phyloP scores from a whole-genome alignment of 2,329 filamentous ascomycete species.

The Ceratocystis papillata region DNA sequence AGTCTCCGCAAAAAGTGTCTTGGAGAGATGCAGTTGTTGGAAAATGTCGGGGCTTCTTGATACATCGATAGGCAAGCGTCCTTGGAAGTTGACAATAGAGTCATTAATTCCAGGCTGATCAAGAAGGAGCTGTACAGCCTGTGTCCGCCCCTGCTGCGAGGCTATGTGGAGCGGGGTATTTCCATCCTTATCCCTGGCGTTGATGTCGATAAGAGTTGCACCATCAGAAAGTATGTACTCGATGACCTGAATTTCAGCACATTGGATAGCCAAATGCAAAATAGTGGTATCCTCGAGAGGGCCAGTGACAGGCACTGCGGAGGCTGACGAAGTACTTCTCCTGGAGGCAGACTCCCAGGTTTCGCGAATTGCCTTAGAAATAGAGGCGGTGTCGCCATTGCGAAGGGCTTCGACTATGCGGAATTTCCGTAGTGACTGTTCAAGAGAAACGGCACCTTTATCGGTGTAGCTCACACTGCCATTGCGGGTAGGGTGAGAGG shows the following conservation, averaged over 20 bases:
- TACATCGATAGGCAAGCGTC: conserved; percentile 76
- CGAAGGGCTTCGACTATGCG: conserved; percentile 85
- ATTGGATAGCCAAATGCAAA: conserved; percentile 88
- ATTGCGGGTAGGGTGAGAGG: conserved; percentile 25
- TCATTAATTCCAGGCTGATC: conserved; percentile 81
- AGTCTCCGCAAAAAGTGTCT: conserved; percentile 78
- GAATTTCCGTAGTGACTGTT: conserved; percentile 91
- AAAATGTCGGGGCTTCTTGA: conserved; percentile 91
- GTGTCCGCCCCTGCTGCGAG: conserved; percentile 65
- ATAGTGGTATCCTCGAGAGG: conserved; percentile 72
- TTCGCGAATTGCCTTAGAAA: conserved; percentile 73
- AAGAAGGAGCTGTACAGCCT: conserved; percentile 72
- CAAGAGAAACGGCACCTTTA: conserved; percentile 50
- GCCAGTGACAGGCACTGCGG: conserved; percentile 35
- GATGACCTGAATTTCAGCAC: conserved; percentile 81
- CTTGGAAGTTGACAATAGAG: conserved; percentile 70
- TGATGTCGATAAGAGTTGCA: conserved; percentile 56
- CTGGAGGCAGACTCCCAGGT: conserved; percentile 43
- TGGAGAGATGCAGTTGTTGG: conserved; percentile 80
- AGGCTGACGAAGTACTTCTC: conserved; percentile 47
- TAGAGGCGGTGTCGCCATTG: conserved; percentile 80
- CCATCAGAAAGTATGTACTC: conserved; percentile 85
- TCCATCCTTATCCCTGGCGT: conserved; percentile 67
- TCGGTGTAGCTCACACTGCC: conserved; percentile 29
- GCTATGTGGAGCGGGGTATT: conserved; percentile 90